Evolutionary conservation across 768 basidiomycete species (phyloP), one percentile per base, ranked within the genome.

Genomic region (Lactifluus volemus): DNA sequence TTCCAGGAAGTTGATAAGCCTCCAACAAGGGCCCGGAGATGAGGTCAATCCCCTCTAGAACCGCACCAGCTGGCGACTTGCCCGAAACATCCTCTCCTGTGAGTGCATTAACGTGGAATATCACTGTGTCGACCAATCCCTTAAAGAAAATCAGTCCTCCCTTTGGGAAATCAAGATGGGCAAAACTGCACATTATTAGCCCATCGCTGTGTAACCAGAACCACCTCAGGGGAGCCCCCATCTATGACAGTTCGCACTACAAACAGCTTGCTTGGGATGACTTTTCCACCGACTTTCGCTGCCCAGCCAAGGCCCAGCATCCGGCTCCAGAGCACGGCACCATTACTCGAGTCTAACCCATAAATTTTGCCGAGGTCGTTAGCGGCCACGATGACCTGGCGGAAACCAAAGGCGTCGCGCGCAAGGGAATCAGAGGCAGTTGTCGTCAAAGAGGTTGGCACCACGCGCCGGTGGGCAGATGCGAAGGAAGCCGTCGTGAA

Each of bases 361-460:
- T 84, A 92, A 0, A 94, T 65, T 67, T 91, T 92, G 2, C 92
- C 92, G 32, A 80, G 76, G 0, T 76, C 65, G 3, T 89, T 92
- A 0, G 84, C 88, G 6, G 77, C 79, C 4, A 96, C 81, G 49
- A 95, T 81, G 32, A 97, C 71, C 69, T 97, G 91, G 41, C 87
- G 79, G 73, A 97, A 92, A 0, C 92, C 93, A 69, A 95, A 96
- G 0, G 84, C 72, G 68, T 95, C 92, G 5, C 90, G 83, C 60
- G 77, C 74, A 0, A 86, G 75, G 0, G 73, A 60, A 25, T 74
- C 76, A 36, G 69, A 63, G 15, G 72, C 70, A 25, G 75, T 70
- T 8, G 75, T 68, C 21, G 72, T 66, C 32, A 72, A 62, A 5
- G 76, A 66, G 32, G 71, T 64, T 50, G 69, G 64, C 2, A 57